A percentile compares a stretch with the other conserved stretches of the same genome.
Conservation (phyloP, 2,329 filamentous ascomycete species). For the Fonsecaea monophora region DNA sequence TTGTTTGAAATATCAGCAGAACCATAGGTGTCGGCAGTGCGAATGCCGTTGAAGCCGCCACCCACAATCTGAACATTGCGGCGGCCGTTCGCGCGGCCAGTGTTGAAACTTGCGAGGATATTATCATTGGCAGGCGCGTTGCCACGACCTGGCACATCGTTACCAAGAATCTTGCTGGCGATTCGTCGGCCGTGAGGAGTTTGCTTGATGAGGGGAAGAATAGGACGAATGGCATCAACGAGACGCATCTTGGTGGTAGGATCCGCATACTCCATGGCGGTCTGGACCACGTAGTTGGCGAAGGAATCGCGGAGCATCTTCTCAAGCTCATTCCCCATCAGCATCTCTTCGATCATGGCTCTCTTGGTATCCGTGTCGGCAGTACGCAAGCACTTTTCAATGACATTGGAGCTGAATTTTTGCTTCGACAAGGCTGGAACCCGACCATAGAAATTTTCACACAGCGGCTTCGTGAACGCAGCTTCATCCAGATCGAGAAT, state of each 20-base stretch:
- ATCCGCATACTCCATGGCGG: constrained; percentile 85
- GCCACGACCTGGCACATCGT: constrained; percentile 54
- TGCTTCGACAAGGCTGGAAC: constrained; percentile 79
- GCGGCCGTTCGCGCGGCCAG: constrained; percentile 36
- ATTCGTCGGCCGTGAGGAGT: constrained; percentile 96
- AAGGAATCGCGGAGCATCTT: constrained; percentile 89
- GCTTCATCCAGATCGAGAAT: constrained; percentile 93
- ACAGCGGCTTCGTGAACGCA: constrained; percentile 86
- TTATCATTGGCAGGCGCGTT: constrained; percentile 50
- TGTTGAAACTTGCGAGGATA: constrained; percentile 46
- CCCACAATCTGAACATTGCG: constrained; percentile 42
- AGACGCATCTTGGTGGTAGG: constrained; percentile 74
- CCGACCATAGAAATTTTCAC: constrained; percentile 78
- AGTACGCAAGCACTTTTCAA: constrained; percentile 93
- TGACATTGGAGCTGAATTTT: constrained; percentile 99
- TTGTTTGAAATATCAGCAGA: constrained; percentile 24
- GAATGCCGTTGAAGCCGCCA: constrained; percentile 38
- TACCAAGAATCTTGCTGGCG: constrained; percentile 78
- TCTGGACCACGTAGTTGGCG: constrained; percentile 98
- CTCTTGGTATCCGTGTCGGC: constrained; percentile 76
- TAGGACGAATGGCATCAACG: constrained; percentile 83
- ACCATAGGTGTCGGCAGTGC: constrained; percentile 26
- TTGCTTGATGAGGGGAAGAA: constrained; percentile 81
- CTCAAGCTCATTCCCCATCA: constrained; percentile 77
- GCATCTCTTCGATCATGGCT: constrained; percentile 83